phyloP scores from a whole-genome alignment of 1,284 basidiomycete species.

The Megacollybia platyphylla region DNA sequence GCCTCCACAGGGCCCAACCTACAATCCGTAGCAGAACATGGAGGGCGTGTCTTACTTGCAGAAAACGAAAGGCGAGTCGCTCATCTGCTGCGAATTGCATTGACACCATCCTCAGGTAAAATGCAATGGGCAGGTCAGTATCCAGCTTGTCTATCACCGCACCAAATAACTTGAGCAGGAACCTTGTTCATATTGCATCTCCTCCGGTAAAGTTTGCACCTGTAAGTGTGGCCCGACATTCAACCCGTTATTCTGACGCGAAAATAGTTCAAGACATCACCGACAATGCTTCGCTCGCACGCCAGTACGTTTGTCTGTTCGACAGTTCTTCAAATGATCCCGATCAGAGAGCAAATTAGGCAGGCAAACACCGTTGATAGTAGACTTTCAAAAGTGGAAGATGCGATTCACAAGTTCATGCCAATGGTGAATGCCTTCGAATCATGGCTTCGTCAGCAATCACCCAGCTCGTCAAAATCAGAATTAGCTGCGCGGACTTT shows the following conservation, averaged over 20 bases:
- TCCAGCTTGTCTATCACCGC: neutral
- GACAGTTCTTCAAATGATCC: neutral
- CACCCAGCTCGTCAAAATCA: neutral
- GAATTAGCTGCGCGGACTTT: neutral
- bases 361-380: slow-evolving; percentile 9
- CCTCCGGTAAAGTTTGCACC: slow-evolving; percentile 10
- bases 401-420: slow-evolving; percentile 7
- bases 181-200: slow-evolving; percentile 11
- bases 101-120: slow-evolving; percentile 7
- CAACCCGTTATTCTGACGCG: neutral
- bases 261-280: slow-evolving; percentile 10
- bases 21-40: slow-evolving; percentile 7
- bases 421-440: slow-evolving; percentile 11
- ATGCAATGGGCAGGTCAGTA: slow-evolving; percentile 10
- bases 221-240: slow-evolving; percentile 6
- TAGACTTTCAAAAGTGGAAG: slow-evolving; percentile 10
- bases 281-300: slow-evolving; percentile 11
- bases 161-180: slow-evolving; percentile 5
- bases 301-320: slow-evolving; percentile 8
- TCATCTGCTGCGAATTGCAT: neutral
- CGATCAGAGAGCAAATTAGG: slow-evolving; percentile 2
- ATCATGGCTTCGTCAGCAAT: slow-evolving; percentile 7
- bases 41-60: slow-evolving; percentile 9
- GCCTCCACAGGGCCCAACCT: neutral
- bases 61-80: slow-evolving; percentile 7